These are phyloP conservation scores for Volvox reticuliferus DNA, from an alignment of 139 green algal genomes.

Conservation along the genomic window DNA sequence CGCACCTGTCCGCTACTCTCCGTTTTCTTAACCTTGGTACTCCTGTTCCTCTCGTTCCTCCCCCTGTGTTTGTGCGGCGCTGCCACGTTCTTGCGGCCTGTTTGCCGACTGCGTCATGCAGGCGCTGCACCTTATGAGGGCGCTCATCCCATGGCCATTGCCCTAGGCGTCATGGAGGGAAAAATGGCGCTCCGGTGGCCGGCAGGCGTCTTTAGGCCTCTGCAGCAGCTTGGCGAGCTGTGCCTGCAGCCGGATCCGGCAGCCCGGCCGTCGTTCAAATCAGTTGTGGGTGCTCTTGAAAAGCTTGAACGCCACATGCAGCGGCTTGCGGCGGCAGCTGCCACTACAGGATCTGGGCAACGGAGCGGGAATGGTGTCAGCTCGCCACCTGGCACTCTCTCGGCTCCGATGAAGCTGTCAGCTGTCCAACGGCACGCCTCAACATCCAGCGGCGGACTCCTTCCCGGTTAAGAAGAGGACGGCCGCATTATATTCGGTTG, in stretches of 20 bases:
- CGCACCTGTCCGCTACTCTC: no score
- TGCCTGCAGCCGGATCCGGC: conserved; percentile 9
- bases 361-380: no score
- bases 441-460: no score
- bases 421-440: no score
- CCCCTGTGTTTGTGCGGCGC: background rate
- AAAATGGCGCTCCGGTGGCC: conserved; percentile 30
- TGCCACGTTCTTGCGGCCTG: background rate
- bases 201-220: conserved; percentile 13
- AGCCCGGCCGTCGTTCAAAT: conserved; percentile 22
- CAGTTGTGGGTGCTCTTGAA: conserved; percentile 25
- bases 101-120: background rate
- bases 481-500: no score
- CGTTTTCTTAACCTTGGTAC: no score
- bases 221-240: conserved; percentile 45
- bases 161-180: conserved; percentile 32
- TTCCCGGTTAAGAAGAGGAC: no score
- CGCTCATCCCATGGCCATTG: conserved; percentile 35
- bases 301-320: conserved; percentile 46
- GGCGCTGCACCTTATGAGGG: conserved; percentile 16
- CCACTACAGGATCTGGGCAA: no score
- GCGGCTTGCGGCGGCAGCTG: conserved; percentile 2
- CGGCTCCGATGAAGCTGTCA: no score
- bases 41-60: background rate
- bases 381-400: no score